Conservation (phyloP, 1,284 basidiomycete species). For the Bjerkandera adusta region DNA sequence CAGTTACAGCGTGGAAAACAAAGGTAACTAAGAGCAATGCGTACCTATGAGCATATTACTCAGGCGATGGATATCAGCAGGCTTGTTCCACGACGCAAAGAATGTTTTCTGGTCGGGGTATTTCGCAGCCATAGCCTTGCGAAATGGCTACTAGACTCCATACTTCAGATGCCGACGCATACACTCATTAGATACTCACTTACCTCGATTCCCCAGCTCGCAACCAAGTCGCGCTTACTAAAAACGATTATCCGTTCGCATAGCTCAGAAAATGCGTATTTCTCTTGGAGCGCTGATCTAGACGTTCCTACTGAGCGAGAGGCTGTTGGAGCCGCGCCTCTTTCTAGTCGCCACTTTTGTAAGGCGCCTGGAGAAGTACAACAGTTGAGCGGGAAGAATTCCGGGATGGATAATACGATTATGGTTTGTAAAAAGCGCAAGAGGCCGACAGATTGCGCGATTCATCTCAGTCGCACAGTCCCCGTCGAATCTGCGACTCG, state of each 20-base stretch:
- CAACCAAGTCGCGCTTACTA: constrained; percentile 92
- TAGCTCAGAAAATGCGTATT: constrained; percentile 26
- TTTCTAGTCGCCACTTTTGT: constrained; percentile 61
- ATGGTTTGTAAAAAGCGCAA: no score
- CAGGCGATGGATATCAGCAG: constrained; percentile 59
- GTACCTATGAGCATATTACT: constrained; percentile 70
- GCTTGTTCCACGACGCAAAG: constrained; percentile 70
- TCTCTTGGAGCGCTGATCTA: constrained; percentile 1
- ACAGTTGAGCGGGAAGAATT: no score
- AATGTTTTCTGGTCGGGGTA: constrained; percentile 66
- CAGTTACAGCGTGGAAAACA: not conserved
- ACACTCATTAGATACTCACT: constrained; percentile 23
- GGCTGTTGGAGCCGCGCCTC: constrained; percentile 37
- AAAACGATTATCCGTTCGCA: constrained; percentile 90
- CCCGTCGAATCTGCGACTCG: no score
- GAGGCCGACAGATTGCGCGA: no score
- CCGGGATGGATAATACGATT: no score
- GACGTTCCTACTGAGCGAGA: not conserved
- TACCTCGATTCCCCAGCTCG: constrained; percentile 83
- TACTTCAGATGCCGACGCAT: constrained; percentile 2
- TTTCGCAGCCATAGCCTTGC: constrained; percentile 60
- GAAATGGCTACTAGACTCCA: constrained; percentile 55
- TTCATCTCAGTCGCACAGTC: no score
- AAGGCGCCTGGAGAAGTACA: constrained; percentile 56
- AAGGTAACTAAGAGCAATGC: constrained; percentile 31